phyloP scores from a whole-genome alignment of 2,329 filamentous ascomycete genomes.

The Elsinoe australis region DNA sequence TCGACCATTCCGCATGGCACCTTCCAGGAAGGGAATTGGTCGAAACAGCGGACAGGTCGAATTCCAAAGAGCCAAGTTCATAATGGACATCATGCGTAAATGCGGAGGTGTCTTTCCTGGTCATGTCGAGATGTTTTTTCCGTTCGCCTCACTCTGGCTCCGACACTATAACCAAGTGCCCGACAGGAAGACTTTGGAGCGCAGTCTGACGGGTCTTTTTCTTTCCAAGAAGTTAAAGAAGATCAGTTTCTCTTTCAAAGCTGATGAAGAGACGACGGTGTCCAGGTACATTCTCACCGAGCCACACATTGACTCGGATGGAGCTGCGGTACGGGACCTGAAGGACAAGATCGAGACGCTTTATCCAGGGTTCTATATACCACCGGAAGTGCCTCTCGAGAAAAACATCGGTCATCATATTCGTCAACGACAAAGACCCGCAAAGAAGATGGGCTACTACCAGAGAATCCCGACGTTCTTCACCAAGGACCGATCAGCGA shows the following conservation, averaged over 20 bases:
- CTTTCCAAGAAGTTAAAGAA: conserved; percentile 46
- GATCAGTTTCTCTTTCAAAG: conserved; percentile 45
- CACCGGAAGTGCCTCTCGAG: conserved; percentile 21
- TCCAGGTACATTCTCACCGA: conserved; percentile 46
- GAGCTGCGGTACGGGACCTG: conserved; percentile 41
- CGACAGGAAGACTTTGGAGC: conserved; percentile 46
- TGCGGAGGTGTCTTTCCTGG: conserved; percentile 50
- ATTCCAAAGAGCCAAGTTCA: conserved; percentile 42
- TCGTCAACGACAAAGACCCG: background rate
- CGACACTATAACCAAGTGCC: conserved; percentile 39
- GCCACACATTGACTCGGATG: conserved; percentile 39
- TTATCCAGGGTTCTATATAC: conserved; percentile 39
- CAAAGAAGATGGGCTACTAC: too few relatives aligned
- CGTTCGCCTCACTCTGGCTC: conserved; percentile 49
- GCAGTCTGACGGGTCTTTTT: conserved; percentile 44
- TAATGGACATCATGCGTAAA: conserved; percentile 48
- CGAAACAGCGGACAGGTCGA: conserved; percentile 37
- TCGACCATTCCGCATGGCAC: background rate
- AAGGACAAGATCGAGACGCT: conserved; percentile 39
- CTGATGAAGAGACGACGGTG: conserved; percentile 41
- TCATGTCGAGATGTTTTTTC: conserved; percentile 47
- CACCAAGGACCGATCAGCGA: conserved; percentile 24
- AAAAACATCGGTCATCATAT: conserved; percentile 2
- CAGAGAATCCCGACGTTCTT: conserved; percentile 11
- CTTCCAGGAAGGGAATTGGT: conserved; percentile 21